phyloP scores from a whole-genome alignment of 139 green algal species.

The Chlamydomonas urium region DNA sequence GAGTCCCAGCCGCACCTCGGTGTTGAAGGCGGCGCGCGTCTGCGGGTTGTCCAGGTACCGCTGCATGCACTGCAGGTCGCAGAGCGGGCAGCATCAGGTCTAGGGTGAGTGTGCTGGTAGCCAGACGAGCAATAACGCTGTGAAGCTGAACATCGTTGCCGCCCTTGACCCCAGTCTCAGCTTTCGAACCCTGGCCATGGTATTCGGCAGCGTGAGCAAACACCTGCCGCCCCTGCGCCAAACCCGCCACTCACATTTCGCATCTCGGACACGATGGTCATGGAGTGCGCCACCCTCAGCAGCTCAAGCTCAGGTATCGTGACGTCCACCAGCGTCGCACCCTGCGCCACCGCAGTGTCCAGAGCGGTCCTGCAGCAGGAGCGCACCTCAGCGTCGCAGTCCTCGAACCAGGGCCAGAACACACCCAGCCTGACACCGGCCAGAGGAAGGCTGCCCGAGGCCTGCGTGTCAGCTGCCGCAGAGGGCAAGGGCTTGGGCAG shows the following conservation, averaged over 20 bases:
- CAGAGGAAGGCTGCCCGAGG: conserved; percentile 23
- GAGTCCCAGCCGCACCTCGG: conserved; percentile 53
- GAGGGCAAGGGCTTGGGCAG: conserved; percentile 21
- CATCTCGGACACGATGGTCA: conserved; percentile 49
- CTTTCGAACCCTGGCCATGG: no score
- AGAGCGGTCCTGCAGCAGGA: conserved; percentile 26
- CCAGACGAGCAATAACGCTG: no score
- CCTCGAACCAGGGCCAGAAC: conserved; percentile 61
- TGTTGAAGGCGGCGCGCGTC: conserved; percentile 37
- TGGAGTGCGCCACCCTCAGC: conserved; percentile 53
- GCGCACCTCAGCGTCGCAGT: conserved; percentile 52
- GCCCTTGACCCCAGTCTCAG: no score
- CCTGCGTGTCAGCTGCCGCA: neutral
- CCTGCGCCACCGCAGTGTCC: conserved; percentile 30
- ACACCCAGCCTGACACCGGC: conserved; percentile 43
- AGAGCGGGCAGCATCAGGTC: no score
- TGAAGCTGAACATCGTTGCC: no score
- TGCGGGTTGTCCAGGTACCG: neutral
- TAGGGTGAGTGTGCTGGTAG: no score
- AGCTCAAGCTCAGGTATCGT: conserved; percentile 66
- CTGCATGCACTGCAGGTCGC: no score
- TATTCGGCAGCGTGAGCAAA: no score
- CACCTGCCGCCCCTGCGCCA: no score
- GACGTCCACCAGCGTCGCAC: conserved; percentile 41
- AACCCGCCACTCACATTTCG: no score